Evolutionary conservation across 2,329 filamentous ascomycete species (phyloP).

Genomic region (Phialocephala subalpina): DNA sequence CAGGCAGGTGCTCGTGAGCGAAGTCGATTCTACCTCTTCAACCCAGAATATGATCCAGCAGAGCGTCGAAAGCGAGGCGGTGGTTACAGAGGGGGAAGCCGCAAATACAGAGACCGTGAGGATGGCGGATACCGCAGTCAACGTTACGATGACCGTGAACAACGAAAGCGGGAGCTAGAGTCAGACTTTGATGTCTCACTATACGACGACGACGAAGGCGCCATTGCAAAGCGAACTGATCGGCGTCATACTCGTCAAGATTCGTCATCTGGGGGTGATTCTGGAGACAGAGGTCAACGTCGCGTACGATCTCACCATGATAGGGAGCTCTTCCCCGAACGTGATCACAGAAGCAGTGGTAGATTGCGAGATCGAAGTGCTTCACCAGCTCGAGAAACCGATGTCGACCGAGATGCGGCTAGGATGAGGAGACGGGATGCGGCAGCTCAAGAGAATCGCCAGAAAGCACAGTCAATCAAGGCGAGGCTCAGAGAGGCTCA

Average conservation of each 20-base stretch:
- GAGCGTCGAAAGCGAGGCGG: slow-evolving; percentile 70
- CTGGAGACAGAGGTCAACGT: slow-evolving; percentile 31
- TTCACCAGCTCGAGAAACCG: slow-evolving; percentile 44
- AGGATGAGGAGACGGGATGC: slow-evolving; percentile 29
- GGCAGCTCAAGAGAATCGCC: slow-evolving; percentile 48
- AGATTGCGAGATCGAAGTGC: slow-evolving; percentile 45
- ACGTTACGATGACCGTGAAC: slow-evolving; percentile 53
- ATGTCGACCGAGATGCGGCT: slow-evolving; percentile 47
- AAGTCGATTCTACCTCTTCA: slow-evolving; percentile 91
- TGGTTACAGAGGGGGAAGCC: slow-evolving; percentile 47
- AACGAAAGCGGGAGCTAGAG: slow-evolving; percentile 54
- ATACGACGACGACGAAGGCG: slow-evolving; percentile 75
- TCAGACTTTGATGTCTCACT: slow-evolving; percentile 76
- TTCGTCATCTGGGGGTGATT: slow-evolving; percentile 44
- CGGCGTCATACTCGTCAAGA: slow-evolving; percentile 44
- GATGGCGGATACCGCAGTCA: slow-evolving; percentile 51
- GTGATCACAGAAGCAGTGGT: slow-evolving; percentile 38
- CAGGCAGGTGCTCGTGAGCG: slow-evolving; percentile 77
- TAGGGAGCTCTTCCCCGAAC: slow-evolving; percentile 67
- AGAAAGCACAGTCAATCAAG: slow-evolving; percentile 55
- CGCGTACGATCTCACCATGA: slow-evolving; percentile 19
- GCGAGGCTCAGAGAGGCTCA: slow-evolving; percentile 36
- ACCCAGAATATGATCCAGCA: slow-evolving; percentile 87
- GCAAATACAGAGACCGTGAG: slow-evolving; percentile 69
- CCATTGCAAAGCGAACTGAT: slow-evolving; percentile 42